These are phyloP conservation scores for Xylaria scruposa DNA, from an alignment of 495 filamentous ascomycete genomes.

Conservation along the genomic window DNA sequence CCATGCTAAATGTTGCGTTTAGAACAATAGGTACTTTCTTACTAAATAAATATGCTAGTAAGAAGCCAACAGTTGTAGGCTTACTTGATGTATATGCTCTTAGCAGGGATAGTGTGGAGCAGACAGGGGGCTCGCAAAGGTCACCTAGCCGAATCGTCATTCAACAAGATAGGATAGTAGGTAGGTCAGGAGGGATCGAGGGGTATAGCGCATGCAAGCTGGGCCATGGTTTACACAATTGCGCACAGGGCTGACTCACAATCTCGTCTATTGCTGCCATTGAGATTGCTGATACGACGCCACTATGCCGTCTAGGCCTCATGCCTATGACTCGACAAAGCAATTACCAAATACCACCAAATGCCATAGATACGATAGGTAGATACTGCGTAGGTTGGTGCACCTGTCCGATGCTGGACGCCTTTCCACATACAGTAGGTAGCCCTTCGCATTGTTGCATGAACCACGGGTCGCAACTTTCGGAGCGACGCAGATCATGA, in stretches of 20 bases:
- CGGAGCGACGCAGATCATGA: neutral
- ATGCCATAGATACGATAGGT: neutral
- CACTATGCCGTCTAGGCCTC: neutral
- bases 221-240: neutral
- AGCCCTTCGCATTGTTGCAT: neutral
- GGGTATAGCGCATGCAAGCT: neutral
- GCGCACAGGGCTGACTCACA: slow-evolving; percentile 20
- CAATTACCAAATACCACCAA: neutral
- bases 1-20: too few species aligned
- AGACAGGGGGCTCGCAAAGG: too few species aligned
- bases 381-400: neutral
- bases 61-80: too few species aligned
- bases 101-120: too few species aligned
- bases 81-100: too few species aligned
- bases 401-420: neutral
- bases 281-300: neutral
- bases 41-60: too few species aligned
- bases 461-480: neutral
- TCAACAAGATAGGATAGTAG: neutral
- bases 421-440: neutral
- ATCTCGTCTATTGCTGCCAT: neutral
- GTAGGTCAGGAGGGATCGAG: neutral
- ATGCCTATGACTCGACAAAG: slow-evolving; percentile 4
- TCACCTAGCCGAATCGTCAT: too few species aligned
- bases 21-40: too few species aligned